These are phyloP conservation scores for Linnemannia elongata DNA, from an alignment of 192 early-diverging fungal species.

Conservation along the genomic window DNA sequence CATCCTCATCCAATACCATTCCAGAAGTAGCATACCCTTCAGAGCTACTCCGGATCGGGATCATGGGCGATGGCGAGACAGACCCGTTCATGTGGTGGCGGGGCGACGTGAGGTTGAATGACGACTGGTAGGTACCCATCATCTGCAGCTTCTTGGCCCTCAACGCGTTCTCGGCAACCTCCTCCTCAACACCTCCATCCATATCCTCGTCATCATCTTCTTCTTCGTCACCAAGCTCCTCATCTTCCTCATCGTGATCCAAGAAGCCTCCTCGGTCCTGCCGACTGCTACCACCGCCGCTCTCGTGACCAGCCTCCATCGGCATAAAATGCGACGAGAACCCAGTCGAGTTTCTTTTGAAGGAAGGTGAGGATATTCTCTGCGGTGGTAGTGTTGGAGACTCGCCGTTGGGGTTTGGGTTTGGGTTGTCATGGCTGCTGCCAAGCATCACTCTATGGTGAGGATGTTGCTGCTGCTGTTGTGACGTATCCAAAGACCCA, in stretches of 20 bases:
- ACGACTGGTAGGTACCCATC: background rate
- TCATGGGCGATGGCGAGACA: background rate
- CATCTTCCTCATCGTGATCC: background rate
- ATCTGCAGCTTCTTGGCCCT: constrained; percentile 5
- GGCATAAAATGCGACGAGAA: constrained; percentile 29
- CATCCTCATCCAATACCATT: constrained; percentile 9
- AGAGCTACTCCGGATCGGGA: constrained; percentile 5
- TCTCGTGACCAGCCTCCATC: background rate
- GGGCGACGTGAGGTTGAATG: background rate
- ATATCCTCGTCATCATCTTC: background rate
- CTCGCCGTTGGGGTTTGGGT: constrained; percentile 49
- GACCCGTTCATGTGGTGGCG: background rate
- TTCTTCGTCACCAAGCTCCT: background rate
- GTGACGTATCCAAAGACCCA: background rate
- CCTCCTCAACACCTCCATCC: background rate
- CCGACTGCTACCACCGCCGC: background rate
- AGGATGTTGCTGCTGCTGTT: background rate
- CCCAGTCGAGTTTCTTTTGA: background rate
- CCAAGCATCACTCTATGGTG: background rate
- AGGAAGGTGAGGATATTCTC: background rate
- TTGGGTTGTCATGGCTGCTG: constrained; percentile 23
- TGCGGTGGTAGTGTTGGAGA: constrained; percentile 30
- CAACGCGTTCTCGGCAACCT: background rate
- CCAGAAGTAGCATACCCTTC: constrained; percentile 17
- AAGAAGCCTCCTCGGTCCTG: background rate